Percentiles rank a stretch among this genome's conserved stretches.
phyloP scores from a whole-genome alignment of 306 rosid species.

The Cicer arietinum region DNA sequence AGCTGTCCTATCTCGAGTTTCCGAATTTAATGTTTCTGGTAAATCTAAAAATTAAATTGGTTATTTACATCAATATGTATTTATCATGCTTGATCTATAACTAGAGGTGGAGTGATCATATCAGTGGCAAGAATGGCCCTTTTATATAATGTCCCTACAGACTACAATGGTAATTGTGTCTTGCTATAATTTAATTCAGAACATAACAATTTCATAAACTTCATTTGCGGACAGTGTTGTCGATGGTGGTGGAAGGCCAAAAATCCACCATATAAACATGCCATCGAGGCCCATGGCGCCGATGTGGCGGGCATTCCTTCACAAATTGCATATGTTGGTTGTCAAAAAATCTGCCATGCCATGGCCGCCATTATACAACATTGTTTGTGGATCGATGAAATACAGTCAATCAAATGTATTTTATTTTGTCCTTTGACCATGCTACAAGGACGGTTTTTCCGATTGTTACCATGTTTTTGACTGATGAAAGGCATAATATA shows the following conservation, averaged over 20 bases:
- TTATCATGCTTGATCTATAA: slow-evolving; percentile 34
- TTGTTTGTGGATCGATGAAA: slow-evolving; percentile 6
- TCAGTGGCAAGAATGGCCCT: slow-evolving; percentile 9
- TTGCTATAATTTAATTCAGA: background rate
- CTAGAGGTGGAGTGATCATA: background rate
- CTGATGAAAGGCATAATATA: slow-evolving; percentile 5
- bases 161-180: background rate
- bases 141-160: background rate
- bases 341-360: no score
- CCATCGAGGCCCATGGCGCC: no score
- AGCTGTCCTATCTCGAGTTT: slow-evolving; percentile 6
- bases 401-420: slow-evolving; percentile 17
- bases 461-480: slow-evolving; percentile 8
- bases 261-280: no score
- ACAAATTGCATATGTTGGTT: no score
- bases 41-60: slow-evolving; percentile 29
- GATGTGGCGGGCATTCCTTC: no score
- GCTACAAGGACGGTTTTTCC: slow-evolving; percentile 15
- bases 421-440: slow-evolving; percentile 5
- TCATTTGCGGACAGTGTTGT: background rate
- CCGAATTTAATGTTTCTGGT: slow-evolving; percentile 24
- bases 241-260: no score
- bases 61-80: slow-evolving; percentile 29
- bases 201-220: slow-evolving; percentile 12
- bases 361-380: no score